Conservation (phyloP, 257 asterid species). For the Pogostemon cablin region DNA sequence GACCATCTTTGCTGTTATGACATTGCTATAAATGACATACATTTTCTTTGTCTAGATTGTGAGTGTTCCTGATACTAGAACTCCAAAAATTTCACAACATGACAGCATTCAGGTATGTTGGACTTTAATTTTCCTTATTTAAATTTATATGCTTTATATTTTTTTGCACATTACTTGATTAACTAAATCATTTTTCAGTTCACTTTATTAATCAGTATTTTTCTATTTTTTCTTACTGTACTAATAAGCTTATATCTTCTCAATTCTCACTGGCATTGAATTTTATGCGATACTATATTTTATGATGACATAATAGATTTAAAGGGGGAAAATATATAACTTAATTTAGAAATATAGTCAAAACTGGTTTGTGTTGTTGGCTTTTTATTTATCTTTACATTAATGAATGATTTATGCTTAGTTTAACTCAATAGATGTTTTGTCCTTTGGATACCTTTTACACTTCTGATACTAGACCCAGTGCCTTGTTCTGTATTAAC, state of each 20-base stretch:
- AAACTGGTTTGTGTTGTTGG: not conserved
- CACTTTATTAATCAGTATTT: not conserved
- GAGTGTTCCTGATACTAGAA: slow-evolving; percentile 82
- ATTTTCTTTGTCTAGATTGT: slow-evolving; percentile 54
- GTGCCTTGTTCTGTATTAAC: slow-evolving; percentile 4
- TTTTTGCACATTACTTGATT: slow-evolving; percentile 9
- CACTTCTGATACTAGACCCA: slow-evolving; percentile 1
- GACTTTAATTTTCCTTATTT: slow-evolving; percentile 28
- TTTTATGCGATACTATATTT: slow-evolving; percentile 2
- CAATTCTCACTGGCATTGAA: not conserved
- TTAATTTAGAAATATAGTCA: not conserved
- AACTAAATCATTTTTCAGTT: slow-evolving; percentile 3
- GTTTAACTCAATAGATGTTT: not conserved
- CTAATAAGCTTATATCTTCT: not conserved
- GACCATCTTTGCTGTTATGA: slow-evolving; percentile 18
- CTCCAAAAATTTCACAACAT: slow-evolving; percentile 56
- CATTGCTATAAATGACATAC: slow-evolving; percentile 16
- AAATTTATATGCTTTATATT: slow-evolving; percentile 11
- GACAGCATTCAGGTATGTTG: slow-evolving; percentile 74
- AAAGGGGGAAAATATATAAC: not conserved
- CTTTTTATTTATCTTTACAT: not conserved
- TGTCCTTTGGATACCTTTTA: slow-evolving; percentile 2
- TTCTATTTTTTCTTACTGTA: not conserved
- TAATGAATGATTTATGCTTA: not conserved
- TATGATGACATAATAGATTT: not conserved